Percentiles rank a stretch among this genome's conserved stretches.
Evolutionary conservation across 1,284 basidiomycete species (phyloP).

Genomic region (Leccinum pachyderme): DNA sequence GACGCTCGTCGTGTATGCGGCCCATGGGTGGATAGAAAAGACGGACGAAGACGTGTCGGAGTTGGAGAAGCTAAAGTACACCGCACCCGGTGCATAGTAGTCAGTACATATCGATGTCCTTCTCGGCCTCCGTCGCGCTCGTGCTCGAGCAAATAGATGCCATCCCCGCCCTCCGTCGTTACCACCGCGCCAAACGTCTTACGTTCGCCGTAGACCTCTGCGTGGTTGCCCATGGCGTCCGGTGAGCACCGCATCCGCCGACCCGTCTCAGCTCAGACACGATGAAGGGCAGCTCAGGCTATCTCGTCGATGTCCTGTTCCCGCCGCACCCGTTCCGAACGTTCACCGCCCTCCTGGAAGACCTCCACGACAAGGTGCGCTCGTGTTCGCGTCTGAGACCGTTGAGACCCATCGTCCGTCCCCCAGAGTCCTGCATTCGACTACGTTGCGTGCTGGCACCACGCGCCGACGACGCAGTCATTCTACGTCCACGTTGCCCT

Average conservation of each 20-base stretch:
- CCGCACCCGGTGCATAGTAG: constrained; percentile 47
- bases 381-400: neutral
- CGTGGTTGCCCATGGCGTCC: constrained; percentile 28
- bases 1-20: constrained; percentile 43
- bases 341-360: constrained; percentile 17
- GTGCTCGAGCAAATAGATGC: constrained; percentile 13
- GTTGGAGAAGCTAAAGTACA: constrained; percentile 54
- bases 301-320: constrained; percentile 27
- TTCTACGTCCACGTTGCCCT: constrained; percentile 42
- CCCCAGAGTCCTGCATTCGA: constrained; percentile 31
- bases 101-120: constrained; percentile 1
- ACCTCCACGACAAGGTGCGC: constrained; percentile 29
- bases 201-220: constrained; percentile 26
- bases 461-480: constrained; percentile 42
- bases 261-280: neutral
- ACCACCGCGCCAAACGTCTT: constrained; percentile 6
- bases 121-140: constrained; percentile 19
- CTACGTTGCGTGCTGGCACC: constrained; percentile 40
- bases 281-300: constrained; percentile 20
- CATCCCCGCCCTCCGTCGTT: constrained; percentile 8
- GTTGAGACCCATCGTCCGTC: neutral
- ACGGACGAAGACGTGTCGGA: constrained; percentile 47
- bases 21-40: constrained; percentile 42
- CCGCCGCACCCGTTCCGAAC: constrained; percentile 18
- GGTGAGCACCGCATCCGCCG: constrained; percentile 17